These are phyloP conservation scores for Penicillium aurantiogriseum DNA, from an alignment of 2,329 filamentous ascomycete genomes.

Conservation along the genomic window DNA sequence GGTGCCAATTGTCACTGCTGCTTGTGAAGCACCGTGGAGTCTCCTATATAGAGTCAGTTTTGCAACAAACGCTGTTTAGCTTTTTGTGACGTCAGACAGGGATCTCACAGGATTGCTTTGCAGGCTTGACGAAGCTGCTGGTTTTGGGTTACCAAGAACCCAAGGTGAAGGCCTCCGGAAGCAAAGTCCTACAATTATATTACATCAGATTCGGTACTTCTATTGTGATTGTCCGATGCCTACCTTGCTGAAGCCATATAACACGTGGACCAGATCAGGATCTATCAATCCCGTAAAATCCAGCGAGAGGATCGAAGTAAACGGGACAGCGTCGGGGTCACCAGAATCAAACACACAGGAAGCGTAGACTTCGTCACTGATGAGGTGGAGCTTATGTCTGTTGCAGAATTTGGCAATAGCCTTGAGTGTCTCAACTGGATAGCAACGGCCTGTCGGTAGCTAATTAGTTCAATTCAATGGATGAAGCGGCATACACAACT, in stretches of 20 bases:
- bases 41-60: constrained; percentile 18
- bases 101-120: constrained; percentile 27
- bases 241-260: constrained; percentile 46
- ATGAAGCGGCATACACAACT: neutral
- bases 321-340: constrained; percentile 36
- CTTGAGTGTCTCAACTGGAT: constrained; percentile 42
- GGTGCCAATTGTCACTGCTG: constrained; percentile 31
- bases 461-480: neutral
- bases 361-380: constrained; percentile 59
- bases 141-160: constrained; percentile 30
- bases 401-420: constrained; percentile 52
- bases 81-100: neutral
- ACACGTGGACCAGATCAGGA: constrained; percentile 49
- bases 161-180: constrained; percentile 31
- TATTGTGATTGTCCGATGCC: neutral
- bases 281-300: constrained; percentile 47
- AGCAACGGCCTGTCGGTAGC: constrained; percentile 42
- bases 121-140: constrained; percentile 26
- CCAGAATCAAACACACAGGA: constrained; percentile 49
- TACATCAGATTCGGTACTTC: constrained; percentile 38
- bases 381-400: constrained; percentile 51
- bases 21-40: constrained; percentile 28
- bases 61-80: too few relatives aligned
- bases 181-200: constrained; percentile 28
- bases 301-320: constrained; percentile 49